Conservation (phyloP, 495 filamentous ascomycete genomes). For the Penicillium samsonianum region DNA sequence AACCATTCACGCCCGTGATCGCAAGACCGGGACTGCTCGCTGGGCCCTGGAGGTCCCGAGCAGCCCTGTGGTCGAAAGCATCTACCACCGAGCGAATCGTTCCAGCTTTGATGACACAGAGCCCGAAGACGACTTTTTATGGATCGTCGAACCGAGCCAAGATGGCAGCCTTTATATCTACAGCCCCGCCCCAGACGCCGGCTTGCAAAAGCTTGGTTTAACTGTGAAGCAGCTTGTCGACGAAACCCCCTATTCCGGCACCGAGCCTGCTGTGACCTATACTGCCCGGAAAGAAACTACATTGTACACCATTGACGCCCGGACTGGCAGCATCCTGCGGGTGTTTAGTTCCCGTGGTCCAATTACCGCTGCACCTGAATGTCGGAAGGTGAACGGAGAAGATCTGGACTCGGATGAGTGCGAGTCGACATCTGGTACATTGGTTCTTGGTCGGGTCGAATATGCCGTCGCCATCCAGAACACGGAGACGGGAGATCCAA, state of each 20-base stretch:
- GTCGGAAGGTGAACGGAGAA: slow-evolving; percentile 58
- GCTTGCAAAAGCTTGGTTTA: slow-evolving; percentile 62
- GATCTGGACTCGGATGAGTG: slow-evolving; percentile 70
- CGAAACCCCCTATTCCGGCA: slow-evolving; percentile 63
- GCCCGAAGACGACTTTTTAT: slow-evolving; percentile 80
- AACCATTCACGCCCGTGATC: slow-evolving; percentile 88
- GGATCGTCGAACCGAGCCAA: slow-evolving; percentile 92
- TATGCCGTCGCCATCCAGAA: slow-evolving; percentile 86
- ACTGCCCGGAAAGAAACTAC: slow-evolving; percentile 80
- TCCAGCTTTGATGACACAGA: slow-evolving; percentile 58
- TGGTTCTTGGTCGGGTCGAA: slow-evolving; percentile 81
- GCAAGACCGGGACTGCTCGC: slow-evolving; percentile 75
- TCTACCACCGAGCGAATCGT: slow-evolving; percentile 73
- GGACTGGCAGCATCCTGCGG: slow-evolving; percentile 70
- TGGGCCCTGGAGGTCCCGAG: slow-evolving; percentile 80
- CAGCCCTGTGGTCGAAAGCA: slow-evolving; percentile 86
- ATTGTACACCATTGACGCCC: slow-evolving; percentile 80
- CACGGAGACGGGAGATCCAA: slow-evolving; percentile 67
- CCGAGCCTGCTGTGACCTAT: slow-evolving; percentile 71
- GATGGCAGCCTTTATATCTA: slow-evolving; percentile 91
- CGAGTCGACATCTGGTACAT: slow-evolving; percentile 64
- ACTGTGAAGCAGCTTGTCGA: slow-evolving; percentile 82
- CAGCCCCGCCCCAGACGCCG: slow-evolving; percentile 61
- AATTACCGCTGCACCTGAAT: slow-evolving; percentile 50
- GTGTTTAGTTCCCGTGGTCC: slow-evolving; percentile 62